Conservation (phyloP, 2,329 filamentous ascomycete genomes). For the Xenoacremonium recifei region DNA sequence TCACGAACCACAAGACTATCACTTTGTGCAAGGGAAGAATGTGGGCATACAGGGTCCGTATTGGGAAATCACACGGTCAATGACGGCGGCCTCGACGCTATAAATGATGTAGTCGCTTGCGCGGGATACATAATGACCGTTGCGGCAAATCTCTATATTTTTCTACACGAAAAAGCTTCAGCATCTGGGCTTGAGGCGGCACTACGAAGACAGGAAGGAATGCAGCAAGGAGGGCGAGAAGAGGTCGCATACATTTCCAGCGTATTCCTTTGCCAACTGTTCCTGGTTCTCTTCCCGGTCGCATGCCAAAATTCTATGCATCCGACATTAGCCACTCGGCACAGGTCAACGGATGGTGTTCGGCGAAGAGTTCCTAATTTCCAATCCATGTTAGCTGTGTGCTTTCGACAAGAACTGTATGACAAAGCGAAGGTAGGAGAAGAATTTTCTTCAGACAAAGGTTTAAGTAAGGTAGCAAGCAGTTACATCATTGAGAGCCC, state of each 20-base stretch:
- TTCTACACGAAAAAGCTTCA: conserved; percentile 57
- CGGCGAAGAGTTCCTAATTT: conserved; percentile 14
- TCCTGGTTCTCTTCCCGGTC: conserved; percentile 89
- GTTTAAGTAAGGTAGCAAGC: conserved; percentile 88
- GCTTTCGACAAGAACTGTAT: background rate
- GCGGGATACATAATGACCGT: conserved; percentile 94
- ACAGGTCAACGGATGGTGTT: conserved; percentile 3
- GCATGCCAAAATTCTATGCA: conserved; percentile 91
- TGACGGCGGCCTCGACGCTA: conserved; percentile 91
- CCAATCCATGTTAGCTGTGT: conserved; percentile 22
- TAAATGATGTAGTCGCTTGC: conserved; percentile 99
- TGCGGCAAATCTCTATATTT: conserved; percentile 83
- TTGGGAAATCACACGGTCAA: conserved; percentile 80
- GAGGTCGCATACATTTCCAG: conserved; percentile 72
- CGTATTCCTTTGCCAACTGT: conserved; percentile 75
- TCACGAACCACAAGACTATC: conserved; percentile 7
- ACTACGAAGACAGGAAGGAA: conserved; percentile 22
- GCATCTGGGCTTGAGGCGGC: no score
- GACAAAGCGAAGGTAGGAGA: conserved; percentile 2
- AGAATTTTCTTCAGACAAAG: conserved; percentile 73
- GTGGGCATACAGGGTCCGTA: conserved; percentile 80
- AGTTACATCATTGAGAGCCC: conserved; percentile 95
- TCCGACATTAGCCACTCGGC: conserved; percentile 28
- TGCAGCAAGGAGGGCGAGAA: conserved; percentile 24
- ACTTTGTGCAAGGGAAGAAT: conserved; percentile 8